Evolutionary conservation across 768 basidiomycete species (phyloP).

Genomic region (Lentinula sp.): DNA sequence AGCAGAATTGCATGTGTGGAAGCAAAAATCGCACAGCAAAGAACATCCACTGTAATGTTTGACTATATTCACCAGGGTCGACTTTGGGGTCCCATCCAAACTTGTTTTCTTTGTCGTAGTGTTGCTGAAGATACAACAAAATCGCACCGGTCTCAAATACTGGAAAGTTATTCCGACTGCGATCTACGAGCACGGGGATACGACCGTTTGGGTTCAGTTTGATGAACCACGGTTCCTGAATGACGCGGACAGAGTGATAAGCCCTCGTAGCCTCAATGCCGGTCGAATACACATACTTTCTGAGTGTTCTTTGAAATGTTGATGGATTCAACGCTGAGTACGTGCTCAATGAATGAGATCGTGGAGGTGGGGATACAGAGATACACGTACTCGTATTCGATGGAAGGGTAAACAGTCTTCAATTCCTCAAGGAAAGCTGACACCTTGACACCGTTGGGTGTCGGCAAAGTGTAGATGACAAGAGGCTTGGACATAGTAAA

Average conservation of each 20-base stretch:
- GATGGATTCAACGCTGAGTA: slow-evolving; percentile 42
- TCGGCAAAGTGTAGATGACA: slow-evolving; percentile 46
- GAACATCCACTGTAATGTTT: slow-evolving; percentile 83
- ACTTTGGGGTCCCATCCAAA: slow-evolving; percentile 56
- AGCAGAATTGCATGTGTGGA: not conserved
- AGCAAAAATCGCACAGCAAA: slow-evolving; percentile 47
- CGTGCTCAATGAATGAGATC: not conserved
- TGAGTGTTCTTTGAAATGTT: slow-evolving; percentile 62
- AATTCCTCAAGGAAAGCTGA: slow-evolving; percentile 62
- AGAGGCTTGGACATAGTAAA: slow-evolving; percentile 28
- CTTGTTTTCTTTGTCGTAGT: slow-evolving; percentile 72
- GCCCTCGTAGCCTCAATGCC: not conserved
- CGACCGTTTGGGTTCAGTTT: slow-evolving; percentile 53
- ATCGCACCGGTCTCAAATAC: slow-evolving; percentile 83
- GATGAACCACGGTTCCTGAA: slow-evolving; percentile 65
- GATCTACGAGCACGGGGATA: slow-evolving; percentile 65
- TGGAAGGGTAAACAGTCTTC: slow-evolving; percentile 41
- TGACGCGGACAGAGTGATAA: not conserved
- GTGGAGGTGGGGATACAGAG: not conserved
- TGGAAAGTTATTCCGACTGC: slow-evolving; percentile 49
- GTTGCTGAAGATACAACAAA: slow-evolving; percentile 73
- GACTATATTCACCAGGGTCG: slow-evolving; percentile 57
- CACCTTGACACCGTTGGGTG: slow-evolving; percentile 52
- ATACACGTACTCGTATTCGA: slow-evolving; percentile 44
- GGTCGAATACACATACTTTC: slow-evolving; percentile 38